These are phyloP conservation scores for Colletotrichum nymphaeae DNA, from an alignment of 2,329 filamentous ascomycete genomes.

Conservation along the genomic window DNA sequence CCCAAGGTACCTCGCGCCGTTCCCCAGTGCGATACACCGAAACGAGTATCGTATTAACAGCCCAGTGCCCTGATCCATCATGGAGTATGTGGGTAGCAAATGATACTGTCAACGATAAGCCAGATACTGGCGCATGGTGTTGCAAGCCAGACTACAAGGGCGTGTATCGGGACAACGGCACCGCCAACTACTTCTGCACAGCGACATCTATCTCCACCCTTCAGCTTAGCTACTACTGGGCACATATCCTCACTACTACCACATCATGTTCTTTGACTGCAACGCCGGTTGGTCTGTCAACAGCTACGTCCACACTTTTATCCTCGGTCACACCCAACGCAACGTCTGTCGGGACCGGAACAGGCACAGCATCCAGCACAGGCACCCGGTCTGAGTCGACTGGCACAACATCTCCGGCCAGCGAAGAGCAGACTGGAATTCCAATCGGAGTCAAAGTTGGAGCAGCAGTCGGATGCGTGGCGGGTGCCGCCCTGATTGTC, in stretches of 20 bases:
- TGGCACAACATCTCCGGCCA: not conserved
- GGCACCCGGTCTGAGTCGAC: not conserved
- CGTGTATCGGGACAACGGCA: not conserved
- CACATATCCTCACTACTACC: not conserved
- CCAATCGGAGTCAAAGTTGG: not conserved
- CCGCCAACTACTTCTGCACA: not conserved
- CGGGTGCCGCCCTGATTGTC: not conserved
- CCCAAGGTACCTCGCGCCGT: not conserved
- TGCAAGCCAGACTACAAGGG: not conserved
- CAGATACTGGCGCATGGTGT: conserved; percentile 2
- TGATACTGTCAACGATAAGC: not conserved
- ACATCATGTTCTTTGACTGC: not conserved
- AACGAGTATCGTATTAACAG: not conserved
- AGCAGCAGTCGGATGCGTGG: not conserved
- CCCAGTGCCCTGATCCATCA: not conserved
- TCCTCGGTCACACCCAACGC: not conserved
- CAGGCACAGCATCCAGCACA: not conserved
- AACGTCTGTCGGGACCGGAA: not conserved
- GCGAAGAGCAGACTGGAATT: not conserved
- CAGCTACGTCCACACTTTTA: not conserved
- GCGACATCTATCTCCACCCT: not conserved
- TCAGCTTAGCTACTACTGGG: not conserved
- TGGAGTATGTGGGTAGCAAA: conserved; percentile 2
- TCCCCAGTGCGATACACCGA: not conserved
- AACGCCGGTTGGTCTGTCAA: not conserved